A percentile compares a stretch with the other conserved stretches of the same genome.
Evolutionary conservation across 2,329 filamentous ascomycete genomes (phyloP).

Genomic region (Mycosphaerella sp.): DNA sequence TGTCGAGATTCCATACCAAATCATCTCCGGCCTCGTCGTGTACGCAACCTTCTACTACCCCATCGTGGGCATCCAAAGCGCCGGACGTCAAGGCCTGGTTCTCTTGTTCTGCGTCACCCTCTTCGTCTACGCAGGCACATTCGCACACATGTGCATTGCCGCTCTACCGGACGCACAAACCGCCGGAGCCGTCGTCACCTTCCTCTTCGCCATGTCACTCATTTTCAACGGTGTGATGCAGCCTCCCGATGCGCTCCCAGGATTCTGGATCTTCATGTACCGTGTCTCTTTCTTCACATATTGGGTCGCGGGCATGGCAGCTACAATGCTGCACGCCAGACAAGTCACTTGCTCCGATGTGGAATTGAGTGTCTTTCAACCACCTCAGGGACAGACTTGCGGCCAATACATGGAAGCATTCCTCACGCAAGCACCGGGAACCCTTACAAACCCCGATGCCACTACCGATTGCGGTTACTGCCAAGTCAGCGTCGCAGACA

Average conservation of each 20-base stretch:
- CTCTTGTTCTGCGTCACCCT: conserved; percentile 60
- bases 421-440: conserved; percentile 36
- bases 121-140: conserved; percentile 65
- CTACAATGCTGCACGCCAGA: conserved; percentile 40
- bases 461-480: conserved; percentile 49
- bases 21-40: conserved; percentile 56
- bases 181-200: conserved; percentile 53
- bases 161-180: conserved; percentile 64
- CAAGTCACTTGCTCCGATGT: conserved; percentile 43
- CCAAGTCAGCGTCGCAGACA: conserved; percentile 40
- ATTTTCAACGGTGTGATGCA: conserved; percentile 56
- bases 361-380: conserved; percentile 41
- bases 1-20: conserved; percentile 64
- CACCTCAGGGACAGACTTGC: conserved; percentile 40
- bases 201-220: conserved; percentile 43
- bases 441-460: conserved; percentile 41
- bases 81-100: conserved; percentile 58
- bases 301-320: conserved; percentile 42
- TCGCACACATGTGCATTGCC: conserved; percentile 67
- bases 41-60: conserved; percentile 64
- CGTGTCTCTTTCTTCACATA: conserved; percentile 62
- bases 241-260: conserved; percentile 52
- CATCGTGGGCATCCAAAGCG: conserved; percentile 36
- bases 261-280: conserved; percentile 77
- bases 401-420: conserved; percentile 42